These are phyloP conservation scores for Collybia mongolica DNA, from an alignment of 768 basidiomycete species.

Conservation along the genomic window DNA sequence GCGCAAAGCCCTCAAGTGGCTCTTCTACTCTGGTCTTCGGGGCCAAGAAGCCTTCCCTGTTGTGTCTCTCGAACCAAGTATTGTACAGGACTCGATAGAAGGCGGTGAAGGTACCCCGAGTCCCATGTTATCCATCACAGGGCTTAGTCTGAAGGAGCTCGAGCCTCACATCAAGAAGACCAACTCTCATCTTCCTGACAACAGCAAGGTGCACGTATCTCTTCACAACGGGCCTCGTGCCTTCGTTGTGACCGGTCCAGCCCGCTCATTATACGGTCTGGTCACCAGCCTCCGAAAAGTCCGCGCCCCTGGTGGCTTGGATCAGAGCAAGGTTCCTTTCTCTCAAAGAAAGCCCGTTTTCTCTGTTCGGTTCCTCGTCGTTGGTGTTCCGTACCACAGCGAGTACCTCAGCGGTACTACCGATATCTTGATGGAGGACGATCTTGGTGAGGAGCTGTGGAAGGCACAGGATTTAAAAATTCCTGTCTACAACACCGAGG, in stretches of 20 bases:
- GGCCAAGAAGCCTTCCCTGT: slow-evolving; percentile 95
- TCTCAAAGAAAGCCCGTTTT: slow-evolving; percentile 96
- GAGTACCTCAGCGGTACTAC: slow-evolving; percentile 74
- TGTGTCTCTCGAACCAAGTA: slow-evolving; percentile 82
- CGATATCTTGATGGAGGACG: slow-evolving; percentile 72
- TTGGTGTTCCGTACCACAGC: slow-evolving; percentile 96
- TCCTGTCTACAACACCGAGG: slow-evolving; percentile 90
- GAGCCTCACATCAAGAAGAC: slow-evolving; percentile 83
- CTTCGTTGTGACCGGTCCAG: slow-evolving; percentile 91
- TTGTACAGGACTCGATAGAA: slow-evolving; percentile 85
- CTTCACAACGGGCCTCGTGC: slow-evolving; percentile 90
- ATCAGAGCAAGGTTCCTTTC: slow-evolving; percentile 93
- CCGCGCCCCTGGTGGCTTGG: slow-evolving; percentile 80
- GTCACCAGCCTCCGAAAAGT: slow-evolving; percentile 89
- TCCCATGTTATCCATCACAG: slow-evolving; percentile 92
- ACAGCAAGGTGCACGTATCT: slow-evolving; percentile 82
- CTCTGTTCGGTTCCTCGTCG: slow-evolving; percentile 89
- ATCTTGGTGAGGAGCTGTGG: slow-evolving; percentile 83
- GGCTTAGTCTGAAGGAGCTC: slow-evolving; percentile 73
- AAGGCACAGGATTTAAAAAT: slow-evolving; percentile 64
- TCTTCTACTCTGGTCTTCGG: slow-evolving; percentile 91
- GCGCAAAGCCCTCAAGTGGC: slow-evolving; percentile 84
- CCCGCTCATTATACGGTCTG: slow-evolving; percentile 90
- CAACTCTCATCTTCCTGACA: slow-evolving; percentile 78
- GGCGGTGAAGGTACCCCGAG: slow-evolving; percentile 92